These are phyloP conservation scores for Diplodia seriata DNA, from an alignment of 2,329 filamentous ascomycete genomes.

Conservation along the genomic window DNA sequence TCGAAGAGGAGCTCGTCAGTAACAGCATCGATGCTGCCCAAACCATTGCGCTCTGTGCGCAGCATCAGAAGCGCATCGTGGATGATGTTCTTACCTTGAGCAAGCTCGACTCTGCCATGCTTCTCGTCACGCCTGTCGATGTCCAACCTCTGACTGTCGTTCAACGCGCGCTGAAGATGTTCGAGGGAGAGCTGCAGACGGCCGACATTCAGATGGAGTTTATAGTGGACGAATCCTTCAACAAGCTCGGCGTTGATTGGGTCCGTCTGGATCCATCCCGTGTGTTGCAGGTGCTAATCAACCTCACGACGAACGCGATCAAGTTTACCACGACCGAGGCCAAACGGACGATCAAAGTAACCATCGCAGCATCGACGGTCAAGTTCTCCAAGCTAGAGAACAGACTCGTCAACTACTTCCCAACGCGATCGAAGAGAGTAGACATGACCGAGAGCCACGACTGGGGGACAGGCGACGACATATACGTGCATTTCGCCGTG, in stretches of 20 bases:
- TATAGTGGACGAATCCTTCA: slow-evolving; percentile 67
- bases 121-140: slow-evolving; percentile 74
- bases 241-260: slow-evolving; percentile 66
- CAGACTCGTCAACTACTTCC: slow-evolving; percentile 66
- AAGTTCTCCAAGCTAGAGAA: slow-evolving; percentile 55
- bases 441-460: slow-evolving; percentile 61
- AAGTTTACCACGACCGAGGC: slow-evolving; percentile 76
- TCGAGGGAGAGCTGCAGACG: slow-evolving; percentile 74
- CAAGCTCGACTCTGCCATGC: slow-evolving; percentile 75
- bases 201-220: slow-evolving; percentile 72
- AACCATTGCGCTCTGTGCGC: slow-evolving; percentile 77
- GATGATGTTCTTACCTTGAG: slow-evolving; percentile 56
- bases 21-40: slow-evolving; percentile 75
- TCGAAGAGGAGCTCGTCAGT: slow-evolving; percentile 57
- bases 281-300: slow-evolving; percentile 80
- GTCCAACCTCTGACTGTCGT: slow-evolving; percentile 72
- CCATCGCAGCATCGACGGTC: slow-evolving; percentile 67
- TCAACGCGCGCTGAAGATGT: slow-evolving; percentile 75
- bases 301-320: slow-evolving; percentile 79
- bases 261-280: slow-evolving; percentile 76
- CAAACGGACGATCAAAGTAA: slow-evolving; percentile 69
- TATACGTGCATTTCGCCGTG: slow-evolving; percentile 75
- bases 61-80: slow-evolving; percentile 73
- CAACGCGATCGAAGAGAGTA: slow-evolving; percentile 59
- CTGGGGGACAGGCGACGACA: slow-evolving; percentile 72